Evolutionary conservation across 2,329 filamentous ascomycete species (phyloP).

Genomic region (Xylaria sp.): DNA sequence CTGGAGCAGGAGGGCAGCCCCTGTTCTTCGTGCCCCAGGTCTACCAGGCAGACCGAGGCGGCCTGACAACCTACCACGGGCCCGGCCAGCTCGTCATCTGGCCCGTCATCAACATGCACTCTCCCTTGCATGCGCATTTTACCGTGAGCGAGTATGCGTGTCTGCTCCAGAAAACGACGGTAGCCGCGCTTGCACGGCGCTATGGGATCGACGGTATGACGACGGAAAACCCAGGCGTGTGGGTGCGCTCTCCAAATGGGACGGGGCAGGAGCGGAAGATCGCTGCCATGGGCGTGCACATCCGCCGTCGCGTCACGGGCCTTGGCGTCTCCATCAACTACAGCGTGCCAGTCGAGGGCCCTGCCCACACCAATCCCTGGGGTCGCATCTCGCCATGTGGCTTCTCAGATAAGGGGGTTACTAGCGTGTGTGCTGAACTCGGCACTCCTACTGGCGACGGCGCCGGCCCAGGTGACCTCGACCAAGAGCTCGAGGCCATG

Average conservation of each 20-base stretch:
- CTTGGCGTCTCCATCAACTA: slow-evolving; percentile 81
- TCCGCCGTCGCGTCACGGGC: slow-evolving; percentile 74
- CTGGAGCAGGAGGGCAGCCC: slow-evolving; percentile 26
- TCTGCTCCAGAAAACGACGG: slow-evolving; percentile 70
- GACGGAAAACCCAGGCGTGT: slow-evolving; percentile 79
- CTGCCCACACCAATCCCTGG: slow-evolving; percentile 46
- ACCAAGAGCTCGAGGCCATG: slow-evolving; percentile 1
- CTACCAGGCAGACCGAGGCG: slow-evolving; percentile 70
- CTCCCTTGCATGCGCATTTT: slow-evolving; percentile 49
- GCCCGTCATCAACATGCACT: slow-evolving; percentile 76
- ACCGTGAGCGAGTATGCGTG: slow-evolving; percentile 72
- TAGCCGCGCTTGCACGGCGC: slow-evolving; percentile 53
- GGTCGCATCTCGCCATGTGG: slow-evolving; percentile 84
- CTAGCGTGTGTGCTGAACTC: slow-evolving; percentile 57
- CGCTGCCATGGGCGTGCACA: slow-evolving; percentile 85
- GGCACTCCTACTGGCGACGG: not conserved
- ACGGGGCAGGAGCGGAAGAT: slow-evolving; percentile 59
- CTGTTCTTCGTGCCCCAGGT: slow-evolving; percentile 48
- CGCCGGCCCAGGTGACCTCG: not conserved
- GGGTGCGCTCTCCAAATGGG: slow-evolving; percentile 46
- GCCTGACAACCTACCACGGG: slow-evolving; percentile 90
- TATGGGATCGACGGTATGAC: slow-evolving; percentile 56
- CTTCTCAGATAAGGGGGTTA: slow-evolving; percentile 70
- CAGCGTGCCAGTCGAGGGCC: slow-evolving; percentile 48
- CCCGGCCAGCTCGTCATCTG: slow-evolving; percentile 92